Evolutionary conservation across 2,329 filamentous ascomycete species (phyloP).

Genomic region (Incumbomyces lentus): DNA sequence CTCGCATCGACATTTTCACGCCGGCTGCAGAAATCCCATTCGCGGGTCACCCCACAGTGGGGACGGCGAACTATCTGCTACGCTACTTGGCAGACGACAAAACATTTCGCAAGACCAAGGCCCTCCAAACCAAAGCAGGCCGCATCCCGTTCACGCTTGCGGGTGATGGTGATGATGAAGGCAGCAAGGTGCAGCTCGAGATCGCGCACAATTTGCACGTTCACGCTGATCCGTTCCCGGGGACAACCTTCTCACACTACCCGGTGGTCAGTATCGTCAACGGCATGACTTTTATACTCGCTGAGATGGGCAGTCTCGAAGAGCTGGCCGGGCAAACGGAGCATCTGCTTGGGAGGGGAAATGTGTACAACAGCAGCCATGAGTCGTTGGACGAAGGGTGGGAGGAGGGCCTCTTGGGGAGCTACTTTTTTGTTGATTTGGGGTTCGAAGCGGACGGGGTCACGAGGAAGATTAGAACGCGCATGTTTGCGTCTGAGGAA

Average conservation of each 20-base stretch:
- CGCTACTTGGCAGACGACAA: too few species aligned
- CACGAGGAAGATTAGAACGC: slow-evolving; percentile 9
- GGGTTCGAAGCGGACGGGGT: slow-evolving; percentile 2
- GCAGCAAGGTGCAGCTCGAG: slow-evolving; percentile 21
- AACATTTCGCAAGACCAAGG: too few species aligned
- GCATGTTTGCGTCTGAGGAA: slow-evolving; percentile 27
- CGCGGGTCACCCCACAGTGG: slow-evolving; percentile 45
- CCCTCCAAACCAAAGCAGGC: too few species aligned
- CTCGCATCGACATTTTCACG: slow-evolving; percentile 44
- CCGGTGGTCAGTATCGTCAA: slow-evolving; percentile 30
- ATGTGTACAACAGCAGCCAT: too few species aligned
- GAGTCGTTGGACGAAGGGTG: too few species aligned
- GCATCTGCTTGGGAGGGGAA: slow-evolving; percentile 25
- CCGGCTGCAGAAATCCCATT: slow-evolving; percentile 43
- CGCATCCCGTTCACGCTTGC: background rate
- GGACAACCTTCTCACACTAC: background rate
- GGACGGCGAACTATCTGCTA: slow-evolving; percentile 45
- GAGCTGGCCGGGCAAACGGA: slow-evolving; percentile 36
- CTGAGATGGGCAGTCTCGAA: slow-evolving; percentile 51
- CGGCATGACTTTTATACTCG: slow-evolving; percentile 48
- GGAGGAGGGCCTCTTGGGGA: slow-evolving; percentile 14
- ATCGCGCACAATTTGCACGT: slow-evolving; percentile 30
- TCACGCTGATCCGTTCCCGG: slow-evolving; percentile 15
- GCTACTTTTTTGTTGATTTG: slow-evolving; percentile 22
- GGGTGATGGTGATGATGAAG: background rate